phyloP scores from a whole-genome alignment of 139 green algal genomes.

The Monoraphidium neglectum region DNA sequence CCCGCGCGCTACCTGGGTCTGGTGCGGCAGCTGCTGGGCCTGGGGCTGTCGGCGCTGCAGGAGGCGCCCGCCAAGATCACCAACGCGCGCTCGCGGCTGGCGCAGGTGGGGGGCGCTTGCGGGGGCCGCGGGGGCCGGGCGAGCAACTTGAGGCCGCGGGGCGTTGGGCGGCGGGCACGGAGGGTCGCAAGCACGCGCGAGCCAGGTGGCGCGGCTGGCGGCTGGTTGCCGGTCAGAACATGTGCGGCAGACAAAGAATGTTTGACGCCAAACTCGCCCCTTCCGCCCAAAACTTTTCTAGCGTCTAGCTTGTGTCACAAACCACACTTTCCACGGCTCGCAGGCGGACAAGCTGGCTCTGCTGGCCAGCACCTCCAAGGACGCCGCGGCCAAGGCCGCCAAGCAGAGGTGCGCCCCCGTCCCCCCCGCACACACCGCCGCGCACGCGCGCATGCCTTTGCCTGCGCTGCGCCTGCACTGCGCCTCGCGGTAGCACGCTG shows the following conservation, averaged over 20 bases:
- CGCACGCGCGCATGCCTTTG: conserved; percentile 18
- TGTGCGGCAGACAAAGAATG: too few relatives aligned
- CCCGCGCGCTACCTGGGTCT: conserved; percentile 26
- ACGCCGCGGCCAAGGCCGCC: neutral
- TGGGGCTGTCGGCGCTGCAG: conserved; percentile 32
- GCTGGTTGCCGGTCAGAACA: too few relatives aligned
- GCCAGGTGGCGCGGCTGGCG: neutral
- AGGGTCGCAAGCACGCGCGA: neutral
- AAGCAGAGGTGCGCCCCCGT: conserved; percentile 24
- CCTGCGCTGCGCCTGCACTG: neutral
- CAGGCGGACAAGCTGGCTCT: conserved; percentile 40
- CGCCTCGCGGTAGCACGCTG: conserved; percentile 20
- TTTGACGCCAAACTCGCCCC: too few relatives aligned
- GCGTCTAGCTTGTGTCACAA: neutral
- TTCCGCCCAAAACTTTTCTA: too few relatives aligned
- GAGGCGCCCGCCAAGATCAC: conserved; percentile 40
- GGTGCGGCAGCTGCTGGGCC: conserved; percentile 28
- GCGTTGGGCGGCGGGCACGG: neutral
- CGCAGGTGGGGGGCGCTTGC: conserved; percentile 8
- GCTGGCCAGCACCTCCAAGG: conserved; percentile 22
- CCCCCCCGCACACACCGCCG: conserved; percentile 30
- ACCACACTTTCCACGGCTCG: neutral
- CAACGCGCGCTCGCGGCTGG: conserved; percentile 40
- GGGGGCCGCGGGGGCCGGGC: too few relatives aligned
- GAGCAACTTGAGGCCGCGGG: neutral